phyloP scores from a whole-genome alignment of 73 alveolate genomes.

The Stentor coeruleus region DNA sequence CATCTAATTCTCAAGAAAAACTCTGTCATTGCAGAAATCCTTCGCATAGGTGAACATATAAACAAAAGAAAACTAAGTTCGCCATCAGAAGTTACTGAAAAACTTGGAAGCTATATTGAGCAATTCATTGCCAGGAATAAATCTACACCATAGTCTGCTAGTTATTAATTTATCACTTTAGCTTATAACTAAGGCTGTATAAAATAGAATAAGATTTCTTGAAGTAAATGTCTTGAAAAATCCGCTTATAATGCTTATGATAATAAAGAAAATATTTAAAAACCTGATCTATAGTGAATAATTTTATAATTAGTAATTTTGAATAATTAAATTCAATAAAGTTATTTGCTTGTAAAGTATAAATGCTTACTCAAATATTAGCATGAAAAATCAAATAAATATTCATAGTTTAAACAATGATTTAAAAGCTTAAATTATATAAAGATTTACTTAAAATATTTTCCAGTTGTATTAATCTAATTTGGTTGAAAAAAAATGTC shows the following conservation, averaged over 20 bases:
- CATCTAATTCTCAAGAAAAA: not conserved
- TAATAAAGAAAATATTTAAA: not conserved
- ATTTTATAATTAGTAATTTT: not conserved
- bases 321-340: not conserved
- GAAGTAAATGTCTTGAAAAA: no score
- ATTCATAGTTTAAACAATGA: no score
- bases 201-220: no score
- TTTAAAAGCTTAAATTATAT: no score
- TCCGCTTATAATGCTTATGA: no score
- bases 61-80: not conserved
- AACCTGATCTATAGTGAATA: not conserved
- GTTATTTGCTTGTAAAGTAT: no score
- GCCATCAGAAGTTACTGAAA: not conserved
- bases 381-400: no score
- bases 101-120: conserved; percentile 21
- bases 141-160: not conserved
- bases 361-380: no score
- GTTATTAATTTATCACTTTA: no score
- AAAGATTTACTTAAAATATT: no score
- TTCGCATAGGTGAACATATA: conserved; percentile 12
- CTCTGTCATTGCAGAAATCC: not conserved
- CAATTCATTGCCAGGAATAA: not conserved
- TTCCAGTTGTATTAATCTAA: no score
- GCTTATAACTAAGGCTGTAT: no score
- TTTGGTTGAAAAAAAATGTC: conserved; percentile 8